A percentile compares a stretch with the other conserved stretches of the same genome.
phyloP scores from a whole-genome alignment of 2,329 filamentous ascomycete genomes.

The Onygena corvina region DNA sequence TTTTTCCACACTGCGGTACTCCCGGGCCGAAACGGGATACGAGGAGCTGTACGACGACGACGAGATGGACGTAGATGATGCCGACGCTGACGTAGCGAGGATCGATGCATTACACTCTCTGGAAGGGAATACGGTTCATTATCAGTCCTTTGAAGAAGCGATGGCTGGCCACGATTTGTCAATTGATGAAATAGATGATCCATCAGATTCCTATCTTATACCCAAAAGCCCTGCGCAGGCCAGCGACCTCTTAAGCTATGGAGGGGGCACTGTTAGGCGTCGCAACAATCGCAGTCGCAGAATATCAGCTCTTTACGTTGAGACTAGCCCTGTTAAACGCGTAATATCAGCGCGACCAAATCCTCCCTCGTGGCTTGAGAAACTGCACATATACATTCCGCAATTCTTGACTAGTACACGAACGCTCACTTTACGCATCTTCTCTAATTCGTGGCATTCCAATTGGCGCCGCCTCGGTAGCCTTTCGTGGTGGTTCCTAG shows the following conservation, averaged over 20 bases:
- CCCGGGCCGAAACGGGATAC: slow-evolving; percentile 7
- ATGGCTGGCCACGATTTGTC: slow-evolving; percentile 14
- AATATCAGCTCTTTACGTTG: background rate
- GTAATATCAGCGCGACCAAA: background rate
- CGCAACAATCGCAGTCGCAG: background rate
- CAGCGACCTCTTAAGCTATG: background rate
- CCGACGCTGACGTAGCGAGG: background rate
- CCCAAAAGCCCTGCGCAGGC: background rate
- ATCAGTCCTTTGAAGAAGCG: slow-evolving; percentile 20
- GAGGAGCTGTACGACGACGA: slow-evolving; percentile 14
- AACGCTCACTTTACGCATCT: slow-evolving; percentile 22
- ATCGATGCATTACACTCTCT: slow-evolving; percentile 26
- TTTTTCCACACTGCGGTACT: slow-evolving; percentile 3
- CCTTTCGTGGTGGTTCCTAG: slow-evolving; percentile 29
- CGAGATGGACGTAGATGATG: slow-evolving; percentile 20
- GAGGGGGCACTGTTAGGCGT: background rate
- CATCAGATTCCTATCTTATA: background rate
- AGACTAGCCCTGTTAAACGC: background rate
- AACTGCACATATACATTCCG: background rate
- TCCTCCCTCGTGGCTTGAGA: background rate
- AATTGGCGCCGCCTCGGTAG: slow-evolving; percentile 24
- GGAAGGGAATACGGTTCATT: slow-evolving; percentile 21
- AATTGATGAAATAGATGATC: slow-evolving; percentile 7
- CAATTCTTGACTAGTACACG: slow-evolving; percentile 2
- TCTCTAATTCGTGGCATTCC: slow-evolving; percentile 26